These are phyloP conservation scores for Piper betle DNA, from an alignment of 164 flowering plant species.

Conservation along the genomic window DNA sequence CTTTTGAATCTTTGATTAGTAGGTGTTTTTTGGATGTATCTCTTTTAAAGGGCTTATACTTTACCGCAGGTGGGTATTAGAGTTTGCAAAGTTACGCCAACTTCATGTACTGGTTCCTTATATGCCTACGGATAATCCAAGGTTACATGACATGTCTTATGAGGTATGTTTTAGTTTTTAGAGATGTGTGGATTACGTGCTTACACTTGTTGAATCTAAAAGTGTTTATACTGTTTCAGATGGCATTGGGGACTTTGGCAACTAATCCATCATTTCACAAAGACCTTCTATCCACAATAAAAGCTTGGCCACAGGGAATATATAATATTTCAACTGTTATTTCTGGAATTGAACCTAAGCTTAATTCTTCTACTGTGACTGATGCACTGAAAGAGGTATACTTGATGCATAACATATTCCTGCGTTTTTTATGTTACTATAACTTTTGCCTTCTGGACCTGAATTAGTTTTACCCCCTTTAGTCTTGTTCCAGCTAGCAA, in stretches of 20 bases:
- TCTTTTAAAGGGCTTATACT: constrained; percentile 9
- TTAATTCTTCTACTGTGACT: constrained; percentile 78
- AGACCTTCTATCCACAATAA: constrained; percentile 71
- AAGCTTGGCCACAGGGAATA: constrained; percentile 78
- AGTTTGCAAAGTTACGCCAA: constrained; percentile 96
- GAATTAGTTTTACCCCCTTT: no score
- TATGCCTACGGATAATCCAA: constrained; percentile 84
- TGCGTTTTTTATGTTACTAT: not conserved
- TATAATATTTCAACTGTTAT: constrained; percentile 82
- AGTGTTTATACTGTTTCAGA: constrained; percentile 29
- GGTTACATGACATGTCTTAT: constrained; percentile 85
- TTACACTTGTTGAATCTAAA: not conserved
- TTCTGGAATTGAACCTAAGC: constrained; percentile 90
- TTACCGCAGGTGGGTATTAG: constrained; percentile 82
- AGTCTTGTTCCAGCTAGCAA: no score
- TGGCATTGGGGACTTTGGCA: constrained; percentile 88
- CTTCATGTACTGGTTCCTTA: constrained; percentile 89
- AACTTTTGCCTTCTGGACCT: not conserved
- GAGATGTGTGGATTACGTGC: not conserved
- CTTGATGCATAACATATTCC: not conserved
- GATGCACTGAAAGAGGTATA: constrained; percentile 82
- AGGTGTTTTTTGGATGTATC: not conserved
- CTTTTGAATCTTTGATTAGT: not conserved
- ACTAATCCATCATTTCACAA: constrained; percentile 81
- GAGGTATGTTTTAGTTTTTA: constrained; percentile 45